Evolutionary conservation across 495 filamentous ascomycete species (phyloP).

Genomic region (Podospora conica): DNA sequence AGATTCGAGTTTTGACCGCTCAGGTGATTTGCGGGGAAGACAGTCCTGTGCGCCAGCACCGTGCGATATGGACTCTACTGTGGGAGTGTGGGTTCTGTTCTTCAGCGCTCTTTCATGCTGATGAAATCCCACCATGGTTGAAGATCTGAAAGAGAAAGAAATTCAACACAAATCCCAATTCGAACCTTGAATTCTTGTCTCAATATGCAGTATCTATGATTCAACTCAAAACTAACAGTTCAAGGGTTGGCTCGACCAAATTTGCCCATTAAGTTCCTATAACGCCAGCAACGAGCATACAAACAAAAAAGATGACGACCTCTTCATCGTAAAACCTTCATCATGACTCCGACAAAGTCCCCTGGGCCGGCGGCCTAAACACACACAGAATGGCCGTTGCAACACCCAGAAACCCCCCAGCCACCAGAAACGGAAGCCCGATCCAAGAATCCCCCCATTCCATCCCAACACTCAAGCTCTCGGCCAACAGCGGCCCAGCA

Average conservation of each 20-base stretch:
- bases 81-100: background rate
- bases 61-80: too few species aligned
- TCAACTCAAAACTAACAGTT: background rate
- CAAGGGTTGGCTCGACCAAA: too few species aligned
- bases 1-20: background rate
- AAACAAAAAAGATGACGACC: too few species aligned
- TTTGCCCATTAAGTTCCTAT: too few species aligned
- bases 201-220: background rate
- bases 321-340: background rate
- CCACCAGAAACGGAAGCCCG: slow-evolving; percentile 25
- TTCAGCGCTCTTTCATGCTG: background rate
- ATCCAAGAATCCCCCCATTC: slow-evolving; percentile 22
- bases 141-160: background rate
- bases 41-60: background rate
- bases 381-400: slow-evolving; percentile 17
- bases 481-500: slow-evolving; percentile 24
- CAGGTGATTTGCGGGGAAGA: background rate
- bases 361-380: slow-evolving; percentile 14
- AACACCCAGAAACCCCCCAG: slow-evolving; percentile 17
- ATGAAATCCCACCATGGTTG: background rate
- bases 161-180: background rate
- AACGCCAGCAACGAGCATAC: too few species aligned
- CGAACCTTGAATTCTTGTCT: background rate
- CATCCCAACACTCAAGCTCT: slow-evolving; percentile 24
- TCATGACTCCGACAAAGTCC: background rate